These are phyloP conservation scores for Periglandula ipomoeae DNA, from an alignment of 2,329 filamentous ascomycete genomes.

Conservation along the genomic window DNA sequence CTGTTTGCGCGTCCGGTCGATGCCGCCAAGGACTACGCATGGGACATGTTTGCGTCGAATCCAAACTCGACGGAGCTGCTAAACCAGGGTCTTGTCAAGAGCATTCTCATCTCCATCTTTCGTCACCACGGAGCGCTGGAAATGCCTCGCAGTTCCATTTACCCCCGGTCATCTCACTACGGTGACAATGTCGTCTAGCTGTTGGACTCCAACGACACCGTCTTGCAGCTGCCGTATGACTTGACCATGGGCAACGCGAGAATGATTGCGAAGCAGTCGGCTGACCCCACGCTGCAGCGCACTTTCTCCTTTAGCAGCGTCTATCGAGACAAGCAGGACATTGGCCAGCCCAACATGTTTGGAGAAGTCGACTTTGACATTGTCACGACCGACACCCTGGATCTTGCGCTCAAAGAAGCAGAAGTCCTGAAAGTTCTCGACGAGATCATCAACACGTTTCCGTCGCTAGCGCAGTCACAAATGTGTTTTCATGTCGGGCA, in stretches of 20 bases:
- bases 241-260: slow-evolving; percentile 83
- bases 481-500: slow-evolving; percentile 93
- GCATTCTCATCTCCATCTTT: slow-evolving; percentile 69
- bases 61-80: slow-evolving; percentile 53
- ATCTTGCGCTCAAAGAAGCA: slow-evolving; percentile 82
- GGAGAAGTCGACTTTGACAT: slow-evolving; percentile 96
- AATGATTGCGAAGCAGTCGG: slow-evolving; percentile 62
- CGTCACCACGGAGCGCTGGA: slow-evolving; percentile 84
- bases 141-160: slow-evolving; percentile 61
- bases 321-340: slow-evolving; percentile 69
- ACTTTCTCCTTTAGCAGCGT: slow-evolving; percentile 84
- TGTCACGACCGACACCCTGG: slow-evolving; percentile 70
- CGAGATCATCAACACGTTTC: slow-evolving; percentile 76
- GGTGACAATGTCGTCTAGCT: slow-evolving; percentile 64
- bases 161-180: slow-evolving; percentile 78
- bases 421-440: slow-evolving; percentile 92
- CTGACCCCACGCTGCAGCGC: slow-evolving; percentile 55
- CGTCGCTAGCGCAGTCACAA: slow-evolving; percentile 57
- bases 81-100: slow-evolving; percentile 64
- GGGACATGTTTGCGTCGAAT: slow-evolving; percentile 57
- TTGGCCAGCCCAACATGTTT: slow-evolving; percentile 72
- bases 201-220: slow-evolving; percentile 73
- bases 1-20: slow-evolving; percentile 70
- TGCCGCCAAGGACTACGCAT: slow-evolving; percentile 71
- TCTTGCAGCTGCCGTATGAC: slow-evolving; percentile 91